Conservation (phyloP, 2,329 filamentous ascomycete species). For the Penicillium sp. region DNA sequence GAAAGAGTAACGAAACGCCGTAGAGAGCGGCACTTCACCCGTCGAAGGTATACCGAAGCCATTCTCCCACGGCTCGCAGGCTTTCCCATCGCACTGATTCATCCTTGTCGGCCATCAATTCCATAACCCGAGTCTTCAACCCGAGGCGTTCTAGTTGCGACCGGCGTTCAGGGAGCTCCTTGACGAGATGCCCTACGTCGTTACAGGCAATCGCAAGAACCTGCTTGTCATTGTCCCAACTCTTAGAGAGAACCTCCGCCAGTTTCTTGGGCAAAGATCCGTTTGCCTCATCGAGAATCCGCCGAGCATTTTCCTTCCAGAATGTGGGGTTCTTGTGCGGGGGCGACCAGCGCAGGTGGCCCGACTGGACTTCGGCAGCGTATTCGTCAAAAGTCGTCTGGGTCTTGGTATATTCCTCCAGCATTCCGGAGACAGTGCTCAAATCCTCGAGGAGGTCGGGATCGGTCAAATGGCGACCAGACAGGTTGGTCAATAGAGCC, state of each 20-base stretch:
- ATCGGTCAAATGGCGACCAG: slow-evolving; percentile 51
- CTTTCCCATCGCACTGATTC: slow-evolving; percentile 92
- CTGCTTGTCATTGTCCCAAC: slow-evolving; percentile 78
- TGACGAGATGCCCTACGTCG: slow-evolving; percentile 83
- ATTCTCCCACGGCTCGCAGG: slow-evolving; percentile 76
- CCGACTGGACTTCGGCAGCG: slow-evolving; percentile 77
- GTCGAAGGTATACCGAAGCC: slow-evolving; percentile 69
- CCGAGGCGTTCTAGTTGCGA: slow-evolving; percentile 76
- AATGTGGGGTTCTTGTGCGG: slow-evolving; percentile 83
- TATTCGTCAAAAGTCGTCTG: slow-evolving; percentile 67
- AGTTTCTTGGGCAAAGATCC: slow-evolving; percentile 75
- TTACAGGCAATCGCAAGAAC: slow-evolving; percentile 91
- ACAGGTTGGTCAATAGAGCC: slow-evolving; percentile 56
- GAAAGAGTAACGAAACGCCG: slow-evolving; percentile 8
- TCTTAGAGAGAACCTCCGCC: slow-evolving; percentile 79
- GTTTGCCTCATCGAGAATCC: slow-evolving; percentile 79
- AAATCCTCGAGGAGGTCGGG: slow-evolving; percentile 51
- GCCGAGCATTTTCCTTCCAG: slow-evolving; percentile 86
- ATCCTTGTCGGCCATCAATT: slow-evolving; percentile 84
- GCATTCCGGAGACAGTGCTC: slow-evolving; percentile 57
- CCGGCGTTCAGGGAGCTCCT: slow-evolving; percentile 82
- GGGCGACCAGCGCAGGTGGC: slow-evolving; percentile 88
- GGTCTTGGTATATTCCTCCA: slow-evolving; percentile 78
- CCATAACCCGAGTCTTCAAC: slow-evolving; percentile 84
- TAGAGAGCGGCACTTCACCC: no score